phyloP scores from a whole-genome alignment of 257 asterid species.

The Ilex aquifolium region DNA sequence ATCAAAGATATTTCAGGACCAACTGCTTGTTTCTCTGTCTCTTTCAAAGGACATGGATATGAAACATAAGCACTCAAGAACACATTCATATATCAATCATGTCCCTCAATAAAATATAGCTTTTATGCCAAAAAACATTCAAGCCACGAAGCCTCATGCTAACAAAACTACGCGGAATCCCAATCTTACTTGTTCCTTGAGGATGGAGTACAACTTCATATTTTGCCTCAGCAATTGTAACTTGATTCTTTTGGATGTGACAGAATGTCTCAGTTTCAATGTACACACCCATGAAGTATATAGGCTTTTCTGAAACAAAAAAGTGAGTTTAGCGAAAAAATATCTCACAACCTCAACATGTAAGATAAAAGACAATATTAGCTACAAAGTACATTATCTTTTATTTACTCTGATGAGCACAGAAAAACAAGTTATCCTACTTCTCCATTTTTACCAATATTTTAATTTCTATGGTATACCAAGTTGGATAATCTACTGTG shows the following conservation, averaged over 20 bases:
- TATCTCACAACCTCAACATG: neutral
- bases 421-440: neutral
- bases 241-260: constrained; percentile 53
- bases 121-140: too few species aligned
- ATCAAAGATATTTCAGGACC: too few species aligned
- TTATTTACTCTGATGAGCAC: neutral
- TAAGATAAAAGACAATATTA: neutral
- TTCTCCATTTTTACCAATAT: neutral
- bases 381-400: neutral
- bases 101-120: too few species aligned
- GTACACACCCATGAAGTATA: constrained; percentile 68
- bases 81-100: too few species aligned
- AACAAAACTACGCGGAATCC: neutral
- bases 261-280: constrained; percentile 55
- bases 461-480: neutral
- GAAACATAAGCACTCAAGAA: too few species aligned
- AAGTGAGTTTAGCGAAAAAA: neutral
- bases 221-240: constrained; percentile 46
- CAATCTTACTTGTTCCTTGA: constrained; percentile 58
- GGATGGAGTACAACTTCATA: constrained; percentile 55
- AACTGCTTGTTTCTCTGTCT: too few species aligned
- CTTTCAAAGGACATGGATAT: too few species aligned
- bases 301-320: constrained; percentile 54
- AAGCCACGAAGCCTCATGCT: too few species aligned
- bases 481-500: too few species aligned